Percentiles rank a stretch among this genome's conserved stretches.
These are phyloP conservation scores for Gaertneriomyces sp. DNA, from an alignment of 192 early-diverging fungal genomes.

Conservation along the genomic window DNA sequence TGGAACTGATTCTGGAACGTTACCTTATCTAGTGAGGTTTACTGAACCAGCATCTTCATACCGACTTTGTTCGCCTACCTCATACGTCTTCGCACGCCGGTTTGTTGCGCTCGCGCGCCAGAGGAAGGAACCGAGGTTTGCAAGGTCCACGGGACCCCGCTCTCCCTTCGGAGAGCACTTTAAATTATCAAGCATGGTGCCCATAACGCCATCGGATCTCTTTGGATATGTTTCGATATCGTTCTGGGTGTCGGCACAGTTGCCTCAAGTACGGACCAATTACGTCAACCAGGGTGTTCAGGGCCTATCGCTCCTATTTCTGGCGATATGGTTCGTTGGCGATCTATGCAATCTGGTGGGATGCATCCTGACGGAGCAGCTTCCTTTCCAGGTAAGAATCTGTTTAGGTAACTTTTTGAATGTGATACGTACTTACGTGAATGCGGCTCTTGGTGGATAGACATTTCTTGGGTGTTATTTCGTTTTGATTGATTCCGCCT, in stretches of 20 bases:
- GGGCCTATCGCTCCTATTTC: slow-evolving; percentile 52
- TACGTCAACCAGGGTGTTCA: slow-evolving; percentile 46
- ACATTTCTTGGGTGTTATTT: slow-evolving; percentile 53
- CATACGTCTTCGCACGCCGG: no score
- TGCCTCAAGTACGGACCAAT: slow-evolving; percentile 65
- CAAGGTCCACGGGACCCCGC: no score
- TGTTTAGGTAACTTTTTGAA: neutral
- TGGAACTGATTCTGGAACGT: no score
- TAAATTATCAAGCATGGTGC: no score
- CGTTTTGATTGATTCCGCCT: slow-evolving; percentile 33
- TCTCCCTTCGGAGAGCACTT: no score
- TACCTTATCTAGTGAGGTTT: no score
- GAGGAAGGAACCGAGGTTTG: no score
- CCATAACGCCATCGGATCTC: neutral
- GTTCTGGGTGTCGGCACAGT: slow-evolving; percentile 72
- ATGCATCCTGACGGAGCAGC: slow-evolving; percentile 65
- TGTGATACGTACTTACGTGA: neutral
- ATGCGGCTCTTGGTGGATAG: slow-evolving; percentile 22
- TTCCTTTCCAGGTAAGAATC: slow-evolving; percentile 65
- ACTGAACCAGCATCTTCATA: no score
- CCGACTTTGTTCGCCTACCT: no score
- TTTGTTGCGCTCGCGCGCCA: no score
- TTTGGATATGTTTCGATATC: slow-evolving; percentile 59
- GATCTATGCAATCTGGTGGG: slow-evolving; percentile 71
- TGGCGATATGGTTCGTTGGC: slow-evolving; percentile 66